These are phyloP conservation scores for Pestalotiopsis sp. DNA, from an alignment of 2,329 filamentous ascomycete species.

Conservation along the genomic window DNA sequence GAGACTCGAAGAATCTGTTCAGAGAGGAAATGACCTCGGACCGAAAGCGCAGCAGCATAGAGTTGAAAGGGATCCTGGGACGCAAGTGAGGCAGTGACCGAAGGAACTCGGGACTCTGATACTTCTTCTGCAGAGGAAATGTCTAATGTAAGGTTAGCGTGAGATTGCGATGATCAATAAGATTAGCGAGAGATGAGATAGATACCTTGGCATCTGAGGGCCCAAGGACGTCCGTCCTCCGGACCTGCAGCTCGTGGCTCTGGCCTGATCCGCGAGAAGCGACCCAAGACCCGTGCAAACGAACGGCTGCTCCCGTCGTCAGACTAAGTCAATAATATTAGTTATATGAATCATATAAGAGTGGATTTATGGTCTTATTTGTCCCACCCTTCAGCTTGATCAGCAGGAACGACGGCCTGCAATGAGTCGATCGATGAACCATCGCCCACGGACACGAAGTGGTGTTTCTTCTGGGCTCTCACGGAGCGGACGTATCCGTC, in stretches of 20 bases:
- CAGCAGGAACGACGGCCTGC: constrained; percentile 77
- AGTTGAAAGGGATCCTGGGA: constrained; percentile 77
- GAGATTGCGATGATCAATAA: constrained; percentile 14
- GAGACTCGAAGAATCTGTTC: constrained; percentile 72
- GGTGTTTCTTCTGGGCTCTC: constrained; percentile 79
- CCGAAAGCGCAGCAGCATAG: constrained; percentile 77
- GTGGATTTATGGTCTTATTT: constrained; percentile 19
- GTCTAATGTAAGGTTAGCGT: constrained; percentile 52
- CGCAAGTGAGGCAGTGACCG: constrained; percentile 87
- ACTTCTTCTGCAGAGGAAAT: constrained; percentile 95
- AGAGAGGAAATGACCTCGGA: constrained; percentile 77
- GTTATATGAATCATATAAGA: constrained; percentile 23
- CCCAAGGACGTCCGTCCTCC: constrained; percentile 70
- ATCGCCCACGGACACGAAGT: constrained; percentile 85
- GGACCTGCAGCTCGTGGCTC: constrained; percentile 79
- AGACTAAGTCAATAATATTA: constrained; percentile 56
- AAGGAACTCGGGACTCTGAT: constrained; percentile 86
- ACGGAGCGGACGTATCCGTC: constrained; percentile 84
- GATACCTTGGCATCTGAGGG: constrained; percentile 76
- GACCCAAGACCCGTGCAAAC: constrained; percentile 76
- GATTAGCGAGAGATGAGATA: constrained; percentile 11
- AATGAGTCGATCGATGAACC: constrained; percentile 79
- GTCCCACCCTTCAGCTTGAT: constrained; percentile 71
- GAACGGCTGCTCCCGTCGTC: constrained; percentile 78
- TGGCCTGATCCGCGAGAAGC: constrained; percentile 69